A percentile compares a stretch with the other conserved stretches of the same genome.
Evolutionary conservation across 2,329 filamentous ascomycete genomes (phyloP).

Genomic region (Myriangium duriaei): DNA sequence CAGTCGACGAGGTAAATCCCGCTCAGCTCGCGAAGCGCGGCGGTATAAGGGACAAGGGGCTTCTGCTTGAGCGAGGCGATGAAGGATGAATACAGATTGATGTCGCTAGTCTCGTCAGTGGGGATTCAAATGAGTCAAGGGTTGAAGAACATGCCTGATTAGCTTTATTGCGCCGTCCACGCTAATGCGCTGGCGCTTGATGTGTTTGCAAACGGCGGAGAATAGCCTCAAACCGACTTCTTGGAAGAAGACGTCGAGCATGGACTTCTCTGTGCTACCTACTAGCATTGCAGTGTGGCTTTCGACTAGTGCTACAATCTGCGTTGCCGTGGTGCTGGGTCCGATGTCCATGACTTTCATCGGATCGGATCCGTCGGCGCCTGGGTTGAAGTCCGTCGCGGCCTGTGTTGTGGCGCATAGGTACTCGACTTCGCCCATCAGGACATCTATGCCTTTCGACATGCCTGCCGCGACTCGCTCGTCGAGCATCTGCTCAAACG

Average conservation of each 20-base stretch:
- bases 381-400: conserved; percentile 83
- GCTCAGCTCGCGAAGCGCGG: conserved; percentile 76
- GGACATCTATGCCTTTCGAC: conserved; percentile 93
- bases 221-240: conserved; percentile 92
- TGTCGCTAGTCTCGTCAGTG: conserved; percentile 72
- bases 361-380: conserved; percentile 19
- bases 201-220: conserved; percentile 84
- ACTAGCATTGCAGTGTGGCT: conserved; percentile 86
- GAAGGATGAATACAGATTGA: conserved; percentile 85
- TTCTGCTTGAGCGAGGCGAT: conserved; percentile 69
- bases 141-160: conserved; percentile 46
- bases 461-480: conserved; percentile 90
- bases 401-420: conserved; percentile 78
- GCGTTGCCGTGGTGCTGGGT: conserved; percentile 64
- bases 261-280: conserved; percentile 92
- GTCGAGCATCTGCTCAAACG: conserved; percentile 96
- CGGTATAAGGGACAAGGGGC: conserved; percentile 80
- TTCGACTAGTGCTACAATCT: conserved; percentile 73
- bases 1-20: conserved; percentile 87
- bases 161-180: conserved; percentile 81
- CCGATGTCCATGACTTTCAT: conserved; percentile 44
- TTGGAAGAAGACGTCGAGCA: conserved; percentile 96
- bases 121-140: no score
- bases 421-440: conserved; percentile 98
- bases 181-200: conserved; percentile 89